phyloP scores from a whole-genome alignment of 2,329 filamentous ascomycete genomes.

The Penicillium sp. region DNA sequence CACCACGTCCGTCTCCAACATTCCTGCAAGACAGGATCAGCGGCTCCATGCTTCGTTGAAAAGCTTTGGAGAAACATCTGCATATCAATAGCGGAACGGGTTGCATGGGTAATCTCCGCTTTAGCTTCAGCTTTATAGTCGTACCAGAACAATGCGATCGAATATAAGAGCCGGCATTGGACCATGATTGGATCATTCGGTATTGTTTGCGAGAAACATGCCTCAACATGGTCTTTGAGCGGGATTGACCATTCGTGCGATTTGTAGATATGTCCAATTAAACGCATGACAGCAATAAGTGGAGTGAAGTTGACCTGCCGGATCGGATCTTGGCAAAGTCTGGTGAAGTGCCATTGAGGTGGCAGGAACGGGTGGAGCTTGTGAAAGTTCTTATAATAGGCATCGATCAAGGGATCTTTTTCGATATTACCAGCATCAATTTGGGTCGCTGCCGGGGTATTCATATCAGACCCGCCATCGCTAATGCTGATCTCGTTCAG shows the following conservation, averaged over 20 bases:
- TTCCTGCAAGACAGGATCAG: constrained; percentile 38
- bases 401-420: constrained; percentile 16
- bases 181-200: constrained; percentile 28
- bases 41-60: constrained; percentile 58
- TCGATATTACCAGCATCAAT: too few species aligned
- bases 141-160: constrained; percentile 33
- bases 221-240: constrained; percentile 23
- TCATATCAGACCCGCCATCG: too few species aligned
- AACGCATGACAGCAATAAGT: constrained; percentile 34
- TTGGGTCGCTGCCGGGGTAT: too few species aligned
- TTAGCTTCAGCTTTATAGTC: constrained; percentile 25
- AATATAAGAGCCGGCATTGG: constrained; percentile 34
- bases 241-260: constrained; percentile 23
- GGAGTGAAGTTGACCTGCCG: constrained; percentile 20
- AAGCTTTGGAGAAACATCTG: constrained; percentile 29
- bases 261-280: constrained; percentile 34
- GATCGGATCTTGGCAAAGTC: constrained; percentile 19
- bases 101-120: constrained; percentile 10
- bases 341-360: constrained; percentile 27
- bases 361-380: constrained; percentile 35
- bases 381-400: constrained; percentile 41
- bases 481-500: too few species aligned
- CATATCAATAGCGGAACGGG: constrained; percentile 29
- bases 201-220: constrained; percentile 11
- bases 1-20: constrained; percentile 54